Percentiles rank a stretch among this genome's conserved stretches.
Evolutionary conservation across 129 eudicot genomes (phyloP).

Genomic region (Dittrichia graveolens): DNA sequence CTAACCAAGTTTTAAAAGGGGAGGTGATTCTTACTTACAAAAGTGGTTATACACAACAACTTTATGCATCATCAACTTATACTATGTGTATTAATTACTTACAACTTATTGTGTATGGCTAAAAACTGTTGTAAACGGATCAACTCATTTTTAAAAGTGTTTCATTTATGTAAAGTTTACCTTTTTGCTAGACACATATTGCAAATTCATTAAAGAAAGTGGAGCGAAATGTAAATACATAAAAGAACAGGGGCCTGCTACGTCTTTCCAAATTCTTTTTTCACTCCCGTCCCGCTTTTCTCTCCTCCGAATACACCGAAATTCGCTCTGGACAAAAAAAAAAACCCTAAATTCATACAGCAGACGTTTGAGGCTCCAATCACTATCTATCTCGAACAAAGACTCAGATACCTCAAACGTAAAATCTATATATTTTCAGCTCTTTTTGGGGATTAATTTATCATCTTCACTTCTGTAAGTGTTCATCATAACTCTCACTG

Average conservation of each 20-base stretch:
- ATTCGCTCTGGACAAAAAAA: slow-evolving; percentile 21
- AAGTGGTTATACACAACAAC: too few relatives aligned
- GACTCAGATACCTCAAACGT: slow-evolving; percentile 1
- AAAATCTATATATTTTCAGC: not conserved
- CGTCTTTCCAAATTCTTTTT: slow-evolving; percentile 9
- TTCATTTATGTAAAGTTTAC: too few relatives aligned
- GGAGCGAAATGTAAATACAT: slow-evolving; percentile 15
- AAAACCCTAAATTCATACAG: slow-evolving; percentile 32
- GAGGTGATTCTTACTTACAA: too few relatives aligned
- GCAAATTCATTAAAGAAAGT: slow-evolving; percentile 4
- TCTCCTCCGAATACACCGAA: slow-evolving; percentile 32
- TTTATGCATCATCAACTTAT: too few relatives aligned
- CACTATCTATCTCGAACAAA: too few relatives aligned
- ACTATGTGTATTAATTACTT: too few relatives aligned
- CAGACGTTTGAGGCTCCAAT: not conserved
- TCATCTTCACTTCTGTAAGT: slow-evolving; percentile 31
- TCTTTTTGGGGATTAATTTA: slow-evolving; percentile 7
- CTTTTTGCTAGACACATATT: too few relatives aligned
- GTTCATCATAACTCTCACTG: slow-evolving; percentile 2
- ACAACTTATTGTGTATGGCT: too few relatives aligned
- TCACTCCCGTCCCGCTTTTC: slow-evolving; percentile 44
- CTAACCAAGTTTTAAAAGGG: too few relatives aligned
- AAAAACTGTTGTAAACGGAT: too few relatives aligned
- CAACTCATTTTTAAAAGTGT: too few relatives aligned
- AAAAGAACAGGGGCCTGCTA: slow-evolving; percentile 41